Evolutionary conservation across 192 early-diverging fungal genomes (phyloP).

Genomic region (Backusella morwellensis): DNA sequence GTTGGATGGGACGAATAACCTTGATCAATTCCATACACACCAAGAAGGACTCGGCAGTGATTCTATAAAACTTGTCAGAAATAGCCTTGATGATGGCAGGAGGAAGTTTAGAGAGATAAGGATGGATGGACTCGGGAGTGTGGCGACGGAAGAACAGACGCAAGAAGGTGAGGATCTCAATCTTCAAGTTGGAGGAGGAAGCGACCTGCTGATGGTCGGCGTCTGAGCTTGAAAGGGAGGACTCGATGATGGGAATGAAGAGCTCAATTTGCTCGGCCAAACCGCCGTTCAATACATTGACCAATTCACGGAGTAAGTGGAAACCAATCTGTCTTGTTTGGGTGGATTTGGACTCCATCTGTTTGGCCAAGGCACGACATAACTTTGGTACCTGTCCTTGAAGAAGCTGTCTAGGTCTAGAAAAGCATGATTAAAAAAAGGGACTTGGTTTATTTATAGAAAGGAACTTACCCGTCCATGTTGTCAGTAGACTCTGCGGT

Average conservation of each 20-base stretch:
- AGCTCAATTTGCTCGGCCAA: slow-evolving; percentile 60
- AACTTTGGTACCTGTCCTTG: slow-evolving; percentile 62
- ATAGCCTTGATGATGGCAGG: slow-evolving; percentile 62
- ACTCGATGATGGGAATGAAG: slow-evolving; percentile 69
- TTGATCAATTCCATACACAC: slow-evolving; percentile 72
- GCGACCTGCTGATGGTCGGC: slow-evolving; percentile 50
- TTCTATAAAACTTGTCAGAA: slow-evolving; percentile 85
- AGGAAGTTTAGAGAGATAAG: slow-evolving; percentile 55
- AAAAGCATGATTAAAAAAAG: neutral
- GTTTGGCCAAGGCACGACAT: slow-evolving; percentile 64
- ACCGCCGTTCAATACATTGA: slow-evolving; percentile 70
- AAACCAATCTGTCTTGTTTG: slow-evolving; percentile 75
- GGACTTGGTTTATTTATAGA: neutral
- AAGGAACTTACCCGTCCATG: neutral
- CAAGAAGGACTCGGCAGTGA: slow-evolving; percentile 71
- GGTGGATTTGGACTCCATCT: slow-evolving; percentile 68
- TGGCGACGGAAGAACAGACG: slow-evolving; percentile 64
- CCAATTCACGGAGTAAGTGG: slow-evolving; percentile 66
- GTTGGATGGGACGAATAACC: slow-evolving; percentile 65
- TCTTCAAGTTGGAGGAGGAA: slow-evolving; percentile 80
- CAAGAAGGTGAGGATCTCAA: slow-evolving; percentile 77
- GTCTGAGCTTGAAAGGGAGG: slow-evolving; percentile 60
- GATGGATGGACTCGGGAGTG: slow-evolving; percentile 54
- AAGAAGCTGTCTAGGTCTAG: slow-evolving; percentile 55
- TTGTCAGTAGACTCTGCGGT: neutral